Evolutionary conservation across 495 filamentous ascomycete species (phyloP), one percentile per base, ranked within the genome.

Genomic region (Aspergillus ostianus): DNA sequence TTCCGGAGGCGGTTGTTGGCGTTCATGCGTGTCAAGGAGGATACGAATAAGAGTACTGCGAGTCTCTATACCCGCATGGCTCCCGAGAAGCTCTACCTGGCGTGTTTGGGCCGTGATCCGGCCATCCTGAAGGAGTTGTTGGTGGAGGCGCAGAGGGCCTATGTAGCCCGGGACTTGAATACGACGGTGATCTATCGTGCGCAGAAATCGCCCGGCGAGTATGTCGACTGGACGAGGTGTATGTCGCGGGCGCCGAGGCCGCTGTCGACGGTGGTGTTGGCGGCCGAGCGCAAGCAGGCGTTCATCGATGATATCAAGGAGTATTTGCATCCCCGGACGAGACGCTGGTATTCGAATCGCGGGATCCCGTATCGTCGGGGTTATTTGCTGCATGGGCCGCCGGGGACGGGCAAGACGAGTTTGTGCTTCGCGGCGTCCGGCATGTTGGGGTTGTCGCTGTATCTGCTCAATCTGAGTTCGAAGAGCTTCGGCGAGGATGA

Each of bases 271-370:
- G 93, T 97, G 0, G 86, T 94, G 2, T 76, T 97, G 17, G 93
- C 96, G 59, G 78, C 82, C 23, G 68, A 77, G 32, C 84, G 91
- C 70, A 97, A 96, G 74, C 69, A 84, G 10, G 80, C 77, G 26
- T 81, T 97, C 19, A 71, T 95, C 30, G 72, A 79, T 17, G 93
- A 97, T 70, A 90, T 96, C 69, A 91, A 92, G 71, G 92, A 96
- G 64, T 97, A 93, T 64, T 75, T 97, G 7, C 86, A 91, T 57
- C 87, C 89, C 0, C 76, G 80, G 2, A 92, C 88, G 2, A 77
- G 86, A 7, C 74, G 79, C 17, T 96, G 91, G 92, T 94, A 94
- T 62, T 84, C 88, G 0, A 85, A 86, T 51, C 81, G 90, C 0
- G 91, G 79, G 2, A 82, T 83, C 41, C 77, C 77, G 0, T 80